These are phyloP conservation scores for Neurospora sp. DNA, from an alignment of 495 filamentous ascomycete genomes.

Conservation along the genomic window DNA sequence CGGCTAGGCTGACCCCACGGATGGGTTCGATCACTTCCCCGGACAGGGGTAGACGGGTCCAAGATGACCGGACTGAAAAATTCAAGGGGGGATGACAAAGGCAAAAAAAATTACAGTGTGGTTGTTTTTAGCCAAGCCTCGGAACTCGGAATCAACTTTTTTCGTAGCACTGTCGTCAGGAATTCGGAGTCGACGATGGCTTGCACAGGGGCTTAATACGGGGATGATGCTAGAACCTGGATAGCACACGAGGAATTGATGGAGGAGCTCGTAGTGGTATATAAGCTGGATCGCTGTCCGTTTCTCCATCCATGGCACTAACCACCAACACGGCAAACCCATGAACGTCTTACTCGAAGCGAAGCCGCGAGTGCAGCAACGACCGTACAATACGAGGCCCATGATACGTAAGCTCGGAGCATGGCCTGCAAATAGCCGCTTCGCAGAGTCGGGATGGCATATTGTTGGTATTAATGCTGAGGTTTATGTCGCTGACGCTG, in stretches of 20 bases:
- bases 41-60: slow-evolving; percentile 6
- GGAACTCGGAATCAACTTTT: not conserved
- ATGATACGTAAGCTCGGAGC: not conserved
- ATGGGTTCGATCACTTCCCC: slow-evolving; percentile 1
- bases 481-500: not conserved
- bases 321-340: not conserved
- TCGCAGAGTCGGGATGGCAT: not conserved
- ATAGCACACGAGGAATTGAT: not conserved
- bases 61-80: not conserved
- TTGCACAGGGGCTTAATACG: not conserved
- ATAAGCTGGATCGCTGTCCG: not conserved
- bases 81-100: slow-evolving; percentile 6
- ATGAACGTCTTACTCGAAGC: not conserved
- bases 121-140: slow-evolving; percentile 2
- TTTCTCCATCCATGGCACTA: not conserved
- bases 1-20: not conserved
- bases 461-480: slow-evolving; percentile 1
- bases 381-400: not conserved
- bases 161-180: not conserved
- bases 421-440: not conserved
- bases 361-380: slow-evolving; percentile 1
- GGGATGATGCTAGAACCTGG: not conserved
- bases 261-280: not conserved
- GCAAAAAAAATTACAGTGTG: slow-evolving; percentile 1
- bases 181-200: not conserved